Evolutionary conservation across 306 rosid genomes (phyloP), one percentile per base, ranked within the genome.

Genomic region (Dryas drummondii): DNA sequence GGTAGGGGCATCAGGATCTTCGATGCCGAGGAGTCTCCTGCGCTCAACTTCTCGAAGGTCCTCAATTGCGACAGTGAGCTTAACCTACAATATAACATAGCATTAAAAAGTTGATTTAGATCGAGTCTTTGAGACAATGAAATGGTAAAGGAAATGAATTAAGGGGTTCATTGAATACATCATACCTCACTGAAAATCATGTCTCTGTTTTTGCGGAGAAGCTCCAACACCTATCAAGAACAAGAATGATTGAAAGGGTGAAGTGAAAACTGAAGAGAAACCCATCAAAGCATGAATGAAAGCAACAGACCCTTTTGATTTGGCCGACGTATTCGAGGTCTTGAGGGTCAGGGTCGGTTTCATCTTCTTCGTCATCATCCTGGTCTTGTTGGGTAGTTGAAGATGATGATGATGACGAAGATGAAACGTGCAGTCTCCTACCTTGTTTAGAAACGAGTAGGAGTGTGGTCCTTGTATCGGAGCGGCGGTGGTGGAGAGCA

Each of bases 11-110:
- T 94, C 97, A 9, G 83, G 78, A 53, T 92, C 91, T 80, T 94
- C 98, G n/a, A 87, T 88, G 52, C 98, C 98, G 68, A 94, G 98
- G 44, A 94, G 77, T 77, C 92, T 83, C 84, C 84, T 85, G 76
- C 98, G 89, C 87, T 94, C 98, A 63, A 86, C 84, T 66, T 94
- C 98, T 74, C 98, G 79, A 6, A 96, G 97, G 80, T 94, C 98
- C 86, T 94, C 98, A 85, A 94, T 94, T 90, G 85, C 82, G 58
- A 94, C 63, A 61, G 98, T 94, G 54, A 94, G 81, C 76, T 94
- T 94, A 60, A 94, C 96, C 98, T 94, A 66, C 54, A 17, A 57
- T 9, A 57, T 57, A 4, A 12, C 55, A 72, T 14, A 45, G 7
- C 76, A 58, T 46, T n/a, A n/a, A 46, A 57, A 57, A 58, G 3